phyloP scores from a whole-genome alignment of 2,329 filamentous ascomycete genomes.

The Xylariaceae sp. region DNA sequence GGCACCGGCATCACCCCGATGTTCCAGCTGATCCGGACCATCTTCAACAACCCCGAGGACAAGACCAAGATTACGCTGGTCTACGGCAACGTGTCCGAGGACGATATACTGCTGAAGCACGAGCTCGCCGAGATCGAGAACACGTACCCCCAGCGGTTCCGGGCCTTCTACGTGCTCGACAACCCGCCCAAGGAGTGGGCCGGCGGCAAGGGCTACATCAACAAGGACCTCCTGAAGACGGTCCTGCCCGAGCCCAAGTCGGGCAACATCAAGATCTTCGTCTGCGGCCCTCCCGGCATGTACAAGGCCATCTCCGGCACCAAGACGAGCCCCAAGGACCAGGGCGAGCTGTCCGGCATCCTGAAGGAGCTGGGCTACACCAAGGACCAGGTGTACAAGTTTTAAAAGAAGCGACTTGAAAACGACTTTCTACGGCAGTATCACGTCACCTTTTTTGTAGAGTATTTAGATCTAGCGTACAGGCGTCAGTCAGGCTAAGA shows the following conservation, averaged over 20 bases:
- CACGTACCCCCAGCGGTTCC: slow-evolving; percentile 90
- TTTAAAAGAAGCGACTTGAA: slow-evolving; percentile 42
- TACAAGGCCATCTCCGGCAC: slow-evolving; percentile 87
- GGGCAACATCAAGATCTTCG: slow-evolving; percentile 92
- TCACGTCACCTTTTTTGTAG: slow-evolving; percentile 8
- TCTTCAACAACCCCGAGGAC: slow-evolving; percentile 94
- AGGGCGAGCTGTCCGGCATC: slow-evolving; percentile 79
- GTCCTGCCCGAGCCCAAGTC: slow-evolving; percentile 88
- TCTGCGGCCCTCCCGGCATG: slow-evolving; percentile 86
- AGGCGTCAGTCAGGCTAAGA: too few species aligned
- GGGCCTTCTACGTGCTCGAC: slow-evolving; percentile 89
- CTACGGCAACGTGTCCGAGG: slow-evolving; percentile 83
- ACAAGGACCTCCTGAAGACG: slow-evolving; percentile 89
- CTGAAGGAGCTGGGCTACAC: slow-evolving; percentile 79
- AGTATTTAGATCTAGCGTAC: slow-evolving; percentile 7
- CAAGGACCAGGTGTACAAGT: slow-evolving; percentile 95
- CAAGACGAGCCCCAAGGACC: slow-evolving; percentile 90
- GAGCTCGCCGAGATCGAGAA: slow-evolving; percentile 87
- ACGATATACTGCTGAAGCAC: slow-evolving; percentile 85
- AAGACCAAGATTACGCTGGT: slow-evolving; percentile 97
- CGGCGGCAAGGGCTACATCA: slow-evolving; percentile 74
- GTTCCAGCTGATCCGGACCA: slow-evolving; percentile 87
- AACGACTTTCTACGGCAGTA: neutral
- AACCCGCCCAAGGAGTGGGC: slow-evolving; percentile 73
- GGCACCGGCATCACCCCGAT: slow-evolving; percentile 97